A percentile compares a stretch with the other conserved stretches of the same genome.
Conservation (phyloP, 306 rosid species). For the Rosa persica region DNA sequence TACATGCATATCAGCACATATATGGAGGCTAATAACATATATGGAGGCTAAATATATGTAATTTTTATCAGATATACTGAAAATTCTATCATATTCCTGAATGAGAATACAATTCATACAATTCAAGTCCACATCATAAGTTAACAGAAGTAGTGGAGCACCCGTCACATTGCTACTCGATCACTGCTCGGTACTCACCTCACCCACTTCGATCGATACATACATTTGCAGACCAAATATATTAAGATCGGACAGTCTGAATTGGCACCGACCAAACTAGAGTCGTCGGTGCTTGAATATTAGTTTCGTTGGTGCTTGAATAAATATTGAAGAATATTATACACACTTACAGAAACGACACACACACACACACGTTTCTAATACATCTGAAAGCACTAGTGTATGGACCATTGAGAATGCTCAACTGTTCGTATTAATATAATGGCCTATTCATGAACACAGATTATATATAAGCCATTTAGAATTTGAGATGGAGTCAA, state of each 20-base stretch:
- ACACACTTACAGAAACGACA: background rate
- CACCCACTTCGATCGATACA: background rate
- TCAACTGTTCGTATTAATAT: background rate
- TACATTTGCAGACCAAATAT: background rate
- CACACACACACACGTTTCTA: too few species aligned
- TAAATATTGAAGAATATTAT: background rate
- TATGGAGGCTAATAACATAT: too few species aligned
- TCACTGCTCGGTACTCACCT: background rate
- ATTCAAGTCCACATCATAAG: constrained; percentile 26
- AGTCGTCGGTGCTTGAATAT: background rate
- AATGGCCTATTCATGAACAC: too few species aligned
- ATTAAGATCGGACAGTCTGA: background rate
- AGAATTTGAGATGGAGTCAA: too few species aligned
- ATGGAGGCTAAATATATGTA: too few species aligned
- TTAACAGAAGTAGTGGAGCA: background rate
- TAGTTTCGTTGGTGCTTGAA: background rate
- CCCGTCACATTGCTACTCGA: background rate
- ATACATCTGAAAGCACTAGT: background rate
- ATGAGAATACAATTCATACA: constrained; percentile 43
- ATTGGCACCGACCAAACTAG: background rate
- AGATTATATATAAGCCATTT: background rate
- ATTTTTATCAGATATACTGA: background rate
- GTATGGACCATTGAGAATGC: background rate
- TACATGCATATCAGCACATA: too few species aligned
- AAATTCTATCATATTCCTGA: background rate